A percentile compares a stretch with the other conserved stretches of the same genome.
Conservation (phyloP, 805 yeast genomes). For the Saccharomyces jurei region DNA sequence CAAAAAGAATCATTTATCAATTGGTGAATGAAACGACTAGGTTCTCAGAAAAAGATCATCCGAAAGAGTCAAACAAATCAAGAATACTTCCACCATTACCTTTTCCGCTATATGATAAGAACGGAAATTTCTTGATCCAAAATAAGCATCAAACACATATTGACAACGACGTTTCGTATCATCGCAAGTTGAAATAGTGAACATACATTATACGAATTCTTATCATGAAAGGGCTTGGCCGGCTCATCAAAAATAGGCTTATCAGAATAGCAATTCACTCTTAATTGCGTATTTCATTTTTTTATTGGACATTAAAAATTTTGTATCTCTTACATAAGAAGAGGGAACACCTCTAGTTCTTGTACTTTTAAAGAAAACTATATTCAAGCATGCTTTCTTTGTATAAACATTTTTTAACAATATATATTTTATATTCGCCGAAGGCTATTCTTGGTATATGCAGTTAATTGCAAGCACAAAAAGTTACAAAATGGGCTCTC, state of each 20-base stretch:
- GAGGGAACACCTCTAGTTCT: not conserved
- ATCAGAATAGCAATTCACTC: not conserved
- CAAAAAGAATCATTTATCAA: slow-evolving; percentile 18
- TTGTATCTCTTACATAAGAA: not conserved
- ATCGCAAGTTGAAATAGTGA: not conserved
- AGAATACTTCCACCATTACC: slow-evolving; percentile 7
- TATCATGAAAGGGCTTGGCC: not conserved
- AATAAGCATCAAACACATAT: not conserved
- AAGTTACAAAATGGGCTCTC: not conserved
- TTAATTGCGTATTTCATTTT: not conserved
- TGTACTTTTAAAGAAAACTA: not conserved
- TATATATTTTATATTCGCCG: not conserved
- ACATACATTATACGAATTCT: not conserved
- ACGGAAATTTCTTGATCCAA: not conserved
- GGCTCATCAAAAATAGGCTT: not conserved
- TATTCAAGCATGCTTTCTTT: not conserved
- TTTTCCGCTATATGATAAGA: not conserved
- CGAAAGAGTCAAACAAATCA: not conserved
- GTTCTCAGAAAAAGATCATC: not conserved
- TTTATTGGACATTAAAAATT: not conserved
- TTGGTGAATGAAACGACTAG: slow-evolving; percentile 9
- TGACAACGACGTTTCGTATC: not conserved
- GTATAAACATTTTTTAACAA: not conserved
- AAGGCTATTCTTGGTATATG: not conserved
- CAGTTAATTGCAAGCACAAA: not conserved